Base-by-base conservation (phyloP, 192 early-diverging fungal species). In the Coemansia sp. region DNA sequence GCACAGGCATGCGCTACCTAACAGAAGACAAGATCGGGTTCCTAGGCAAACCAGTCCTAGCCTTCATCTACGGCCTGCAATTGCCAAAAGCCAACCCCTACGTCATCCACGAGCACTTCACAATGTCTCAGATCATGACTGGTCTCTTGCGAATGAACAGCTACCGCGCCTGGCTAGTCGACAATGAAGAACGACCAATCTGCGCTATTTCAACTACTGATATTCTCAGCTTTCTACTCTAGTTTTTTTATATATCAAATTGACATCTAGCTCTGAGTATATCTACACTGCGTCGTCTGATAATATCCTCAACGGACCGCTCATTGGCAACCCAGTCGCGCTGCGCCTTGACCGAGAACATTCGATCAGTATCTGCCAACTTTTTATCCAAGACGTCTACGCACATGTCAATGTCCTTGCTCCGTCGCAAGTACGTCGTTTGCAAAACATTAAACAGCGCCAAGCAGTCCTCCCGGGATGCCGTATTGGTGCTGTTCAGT, bases 401-500 rank as follows among this genome's bases (percentile, higher is more conserved):
- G 71, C 92, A 93, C 29, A 79, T 87, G 45, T 87, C 76, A 67
- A 93, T 87, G 51, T 86, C 88, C 25, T 87, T 74, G 64, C 89
- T 90, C 10, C 92, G 80, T 66, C 87, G 85, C 39, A 67, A 53
- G 68, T 92, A 93, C 11, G 92, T 90, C 1, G 80, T 75, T 19
- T 89, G 75, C 45, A 93, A 76, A 32, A 88, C 78, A 25, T 83
- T 86, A 41, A 93, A 92, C 31, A 93, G 84, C 27, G 78, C 85
- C 29, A 76, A 69, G 59, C 92, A 93, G 12, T 86, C 86, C 46
- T 74, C 70, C 46, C 75, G 82, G 1, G 86, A 85, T 19, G 88
- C 86, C 3, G 89, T 90, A 71, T 91, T 82, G n/a, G 90, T 91
- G 34, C 78, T 84, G 76, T 93, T 93, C 66, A 93, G 78, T 23